Conservation (phyloP, 129 eudicot species). For the Flaveria robusta region DNA sequence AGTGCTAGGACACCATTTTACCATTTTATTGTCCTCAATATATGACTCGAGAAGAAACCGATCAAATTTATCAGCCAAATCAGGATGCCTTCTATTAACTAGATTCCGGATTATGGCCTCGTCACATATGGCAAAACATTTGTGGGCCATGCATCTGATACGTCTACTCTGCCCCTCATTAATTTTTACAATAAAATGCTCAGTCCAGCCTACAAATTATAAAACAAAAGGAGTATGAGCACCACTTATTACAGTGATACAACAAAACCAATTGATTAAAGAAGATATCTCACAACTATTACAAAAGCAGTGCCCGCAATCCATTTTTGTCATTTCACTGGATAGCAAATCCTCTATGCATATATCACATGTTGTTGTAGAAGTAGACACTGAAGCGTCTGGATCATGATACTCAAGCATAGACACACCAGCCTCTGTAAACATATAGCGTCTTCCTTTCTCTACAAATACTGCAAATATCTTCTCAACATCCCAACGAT, state of each 20-base stretch:
- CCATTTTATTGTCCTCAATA: constrained; percentile 89
- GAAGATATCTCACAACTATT: constrained; percentile 64
- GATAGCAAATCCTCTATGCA: constrained; percentile 83
- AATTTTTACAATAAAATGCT: constrained; percentile 86
- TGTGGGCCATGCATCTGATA: constrained; percentile 86
- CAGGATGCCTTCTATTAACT: constrained; percentile 68
- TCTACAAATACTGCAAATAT: constrained; percentile 75
- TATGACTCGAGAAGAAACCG: constrained; percentile 87
- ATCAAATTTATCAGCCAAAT: constrained; percentile 87
- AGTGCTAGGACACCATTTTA: constrained; percentile 91
- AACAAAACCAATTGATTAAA: background rate
- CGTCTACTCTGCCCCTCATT: constrained; percentile 92
- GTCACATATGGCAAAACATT: constrained; percentile 78
- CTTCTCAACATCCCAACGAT: constrained; percentile 91
- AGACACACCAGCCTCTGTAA: constrained; percentile 75
- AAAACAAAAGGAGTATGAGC: constrained; percentile 5
- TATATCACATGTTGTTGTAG: constrained; percentile 59
- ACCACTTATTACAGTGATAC: background rate
- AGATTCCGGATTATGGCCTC: constrained; percentile 64
- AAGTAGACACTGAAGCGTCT: constrained; percentile 44
- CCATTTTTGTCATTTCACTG: constrained; percentile 72
- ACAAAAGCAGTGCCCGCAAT: constrained; percentile 93
- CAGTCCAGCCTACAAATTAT: constrained; percentile 72
- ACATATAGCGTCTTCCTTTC: constrained; percentile 64
- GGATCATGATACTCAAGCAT: constrained; percentile 40